Conservation (phyloP, 331 rosid species). For the Pyrus hybrid region DNA sequence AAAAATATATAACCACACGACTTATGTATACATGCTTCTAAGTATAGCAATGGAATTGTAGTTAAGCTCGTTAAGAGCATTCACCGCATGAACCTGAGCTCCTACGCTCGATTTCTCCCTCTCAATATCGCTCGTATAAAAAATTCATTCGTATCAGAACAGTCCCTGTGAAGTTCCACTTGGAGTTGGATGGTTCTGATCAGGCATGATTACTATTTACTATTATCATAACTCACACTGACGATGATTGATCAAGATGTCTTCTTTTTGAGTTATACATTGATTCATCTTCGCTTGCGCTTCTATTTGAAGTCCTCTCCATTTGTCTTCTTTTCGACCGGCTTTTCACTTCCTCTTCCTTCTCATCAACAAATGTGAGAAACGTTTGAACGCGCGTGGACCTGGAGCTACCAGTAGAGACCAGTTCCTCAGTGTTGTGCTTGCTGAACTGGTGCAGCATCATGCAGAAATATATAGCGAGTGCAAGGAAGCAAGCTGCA, state of each 20-base stretch:
- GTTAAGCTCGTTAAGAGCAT: background rate
- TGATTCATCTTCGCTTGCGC: conserved; percentile 30
- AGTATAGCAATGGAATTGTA: background rate
- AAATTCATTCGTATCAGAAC: background rate
- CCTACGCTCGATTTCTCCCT: background rate
- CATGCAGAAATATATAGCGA: conserved; percentile 28
- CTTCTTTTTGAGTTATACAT: conserved; percentile 22
- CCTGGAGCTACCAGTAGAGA: conserved; percentile 1
- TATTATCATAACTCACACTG: background rate
- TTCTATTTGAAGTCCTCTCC: conserved; percentile 44
- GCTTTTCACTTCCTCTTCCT: conserved; percentile 45
- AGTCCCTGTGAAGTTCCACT: background rate
- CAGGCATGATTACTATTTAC: background rate
- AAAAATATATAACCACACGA: background rate
- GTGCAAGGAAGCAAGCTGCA: conserved; percentile 47
- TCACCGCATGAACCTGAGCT: background rate
- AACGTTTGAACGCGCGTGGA: conserved; percentile 47
- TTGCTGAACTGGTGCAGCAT: conserved; percentile 42
- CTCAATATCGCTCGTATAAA: background rate
- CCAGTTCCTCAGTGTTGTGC: conserved; percentile 8
- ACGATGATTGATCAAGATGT: conserved; percentile 9
- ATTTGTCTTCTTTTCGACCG: conserved; percentile 52
- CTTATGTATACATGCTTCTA: background rate
- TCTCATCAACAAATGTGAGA: conserved; percentile 63
- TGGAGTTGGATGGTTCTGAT: background rate